Evolutionary conservation across 306 rosid genomes (phyloP), one percentile per base, ranked within the genome.

Genomic region (Canavalia gladiata): DNA sequence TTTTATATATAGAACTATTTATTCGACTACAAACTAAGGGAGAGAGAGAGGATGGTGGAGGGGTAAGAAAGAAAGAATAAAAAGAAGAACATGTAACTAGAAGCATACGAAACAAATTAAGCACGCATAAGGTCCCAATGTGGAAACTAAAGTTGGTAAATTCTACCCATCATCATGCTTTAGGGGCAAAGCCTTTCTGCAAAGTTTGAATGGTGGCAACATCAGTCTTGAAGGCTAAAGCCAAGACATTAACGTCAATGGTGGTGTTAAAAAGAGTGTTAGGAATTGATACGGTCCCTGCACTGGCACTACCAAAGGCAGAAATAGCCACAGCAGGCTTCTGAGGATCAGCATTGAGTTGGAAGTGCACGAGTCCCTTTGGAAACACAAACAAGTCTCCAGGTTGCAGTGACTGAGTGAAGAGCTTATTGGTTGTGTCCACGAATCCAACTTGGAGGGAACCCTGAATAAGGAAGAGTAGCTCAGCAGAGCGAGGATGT

Each of bases 321-420:
- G 93, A 78, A 35, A 91, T 11, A 30, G 91, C 91, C 0, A 77
- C 0, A 43, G 86, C 86, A 10, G 8, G 33, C 0, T 25, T 25
- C 13, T 75, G 1, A 4, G 57, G 0, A 34, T 74, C 81, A 6
- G 84, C 64, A 62, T 89, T 91, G 56, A 4, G 39, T 45, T 89
- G 95, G 34, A 87, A 89, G 41, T 89, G 95, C 10, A 84, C 84
- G 4, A 87, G 86, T 1, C 94, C 92, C 75, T 86, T 90, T 0
- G 90, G 94, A 34, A 90, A 87, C 49, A 82, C 10, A 28, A 91
- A 91, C 34, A 87, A 9, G 55, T 91, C 92, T 6, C 92, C 88
- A 0, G 35, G 0, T 33, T 77, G 79, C 0, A 91, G 85, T 0
- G 65, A 77, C 8, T 87, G 90, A 4, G 84, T 82, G 77, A 79